phyloP scores from a whole-genome alignment of 345 rosid species.

The Arabis alpina region DNA sequence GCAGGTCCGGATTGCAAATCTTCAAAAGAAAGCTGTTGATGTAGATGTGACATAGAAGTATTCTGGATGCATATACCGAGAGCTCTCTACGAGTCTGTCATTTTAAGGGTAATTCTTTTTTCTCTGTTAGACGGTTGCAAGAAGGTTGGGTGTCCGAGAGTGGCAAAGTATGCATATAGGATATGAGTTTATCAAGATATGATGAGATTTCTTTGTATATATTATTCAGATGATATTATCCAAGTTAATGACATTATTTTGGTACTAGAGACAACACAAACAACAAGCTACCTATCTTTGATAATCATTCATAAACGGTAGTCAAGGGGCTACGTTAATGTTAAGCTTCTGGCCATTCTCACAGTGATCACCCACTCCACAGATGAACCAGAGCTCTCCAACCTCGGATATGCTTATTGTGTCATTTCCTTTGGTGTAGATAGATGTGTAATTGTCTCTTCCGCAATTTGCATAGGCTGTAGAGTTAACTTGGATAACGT shows the following conservation, averaged over 20 bases:
- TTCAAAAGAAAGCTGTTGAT: conserved; percentile 56
- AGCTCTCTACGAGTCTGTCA: conserved; percentile 6
- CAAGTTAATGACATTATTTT: conserved; percentile 29
- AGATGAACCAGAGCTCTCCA: conserved; percentile 42
- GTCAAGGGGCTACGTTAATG: conserved; percentile 40
- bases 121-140: conserved; percentile 6
- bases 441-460: conserved; percentile 37
- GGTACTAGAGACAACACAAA: conserved; percentile 20
- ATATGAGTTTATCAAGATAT: conserved; percentile 15
- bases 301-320: neutral
- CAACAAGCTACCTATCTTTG: conserved; percentile 29
- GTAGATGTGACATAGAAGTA: conserved; percentile 35
- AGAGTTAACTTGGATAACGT: conserved; percentile 53
- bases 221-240: conserved; percentile 25
- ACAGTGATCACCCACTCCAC: conserved; percentile 43
- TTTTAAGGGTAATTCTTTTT: neutral
- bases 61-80: conserved; percentile 18
- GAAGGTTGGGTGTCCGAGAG: conserved; percentile 4
- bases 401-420: conserved; percentile 36
- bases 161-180: conserved; percentile 11
- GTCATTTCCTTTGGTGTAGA: conserved; percentile 45
- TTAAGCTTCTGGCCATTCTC: conserved; percentile 47
- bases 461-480: conserved; percentile 47
- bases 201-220: conserved; percentile 18
- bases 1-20: conserved; percentile 66